A percentile compares a stretch with the other conserved stretches of the same genome.
Evolutionary conservation across 331 rosid genomes (phyloP).

Genomic region (Prunus yedoensis): DNA sequence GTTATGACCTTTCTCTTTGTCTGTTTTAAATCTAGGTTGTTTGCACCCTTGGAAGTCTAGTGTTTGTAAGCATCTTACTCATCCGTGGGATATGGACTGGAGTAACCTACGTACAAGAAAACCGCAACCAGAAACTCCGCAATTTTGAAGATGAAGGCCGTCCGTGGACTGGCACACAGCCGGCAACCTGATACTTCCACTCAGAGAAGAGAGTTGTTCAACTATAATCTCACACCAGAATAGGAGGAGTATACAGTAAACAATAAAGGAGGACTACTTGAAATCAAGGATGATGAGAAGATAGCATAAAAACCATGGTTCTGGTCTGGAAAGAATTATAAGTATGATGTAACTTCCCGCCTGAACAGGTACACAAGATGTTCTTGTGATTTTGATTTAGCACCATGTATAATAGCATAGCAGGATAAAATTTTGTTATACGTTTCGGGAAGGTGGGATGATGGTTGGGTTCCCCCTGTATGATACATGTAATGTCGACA

Average conservation of each 20-base stretch:
- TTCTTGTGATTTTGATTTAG: not conserved
- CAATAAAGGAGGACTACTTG: not conserved
- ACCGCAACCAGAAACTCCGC: conserved; percentile 21
- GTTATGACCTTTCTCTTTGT: not conserved
- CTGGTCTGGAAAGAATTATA: not conserved
- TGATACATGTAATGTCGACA: too few species aligned
- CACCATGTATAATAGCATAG: not conserved
- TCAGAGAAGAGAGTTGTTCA: not conserved
- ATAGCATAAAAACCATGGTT: not conserved
- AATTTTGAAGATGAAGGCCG: conserved; percentile 34
- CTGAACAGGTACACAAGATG: conserved; percentile 1
- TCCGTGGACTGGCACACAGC: conserved; percentile 44
- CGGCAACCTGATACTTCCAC: conserved; percentile 27
- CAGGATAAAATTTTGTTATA: not conserved
- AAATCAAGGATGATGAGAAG: conserved; percentile 1
- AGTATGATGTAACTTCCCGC: not conserved
- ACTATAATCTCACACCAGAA: not conserved
- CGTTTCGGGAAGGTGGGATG: too few species aligned
- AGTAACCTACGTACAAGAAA: conserved; percentile 43
- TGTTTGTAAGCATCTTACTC: conserved; percentile 71
- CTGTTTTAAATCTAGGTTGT: conserved; percentile 48
- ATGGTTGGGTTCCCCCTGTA: too few species aligned
- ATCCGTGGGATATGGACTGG: conserved; percentile 80
- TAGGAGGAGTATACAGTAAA: not conserved
- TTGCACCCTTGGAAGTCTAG: conserved; percentile 71